phyloP scores from a whole-genome alignment of 176 grass and related monocot species.

The Phragmites australis region DNA sequence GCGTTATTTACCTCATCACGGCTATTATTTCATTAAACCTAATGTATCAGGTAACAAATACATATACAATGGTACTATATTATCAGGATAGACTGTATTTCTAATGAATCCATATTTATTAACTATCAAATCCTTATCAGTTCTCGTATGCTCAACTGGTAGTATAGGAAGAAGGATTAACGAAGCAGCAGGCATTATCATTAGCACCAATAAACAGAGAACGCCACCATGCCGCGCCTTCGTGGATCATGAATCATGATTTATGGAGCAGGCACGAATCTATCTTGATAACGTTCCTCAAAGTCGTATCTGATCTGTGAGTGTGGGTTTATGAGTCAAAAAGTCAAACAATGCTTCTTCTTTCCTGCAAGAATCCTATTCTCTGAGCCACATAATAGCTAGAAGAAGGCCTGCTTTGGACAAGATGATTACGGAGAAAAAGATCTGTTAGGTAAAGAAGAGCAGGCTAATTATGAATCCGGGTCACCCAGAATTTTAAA shows the following conservation, averaged over 20 bases:
- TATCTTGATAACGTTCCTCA: background rate
- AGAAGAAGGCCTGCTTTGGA: conserved; percentile 25
- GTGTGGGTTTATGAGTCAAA: conserved; percentile 5
- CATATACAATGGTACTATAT: too few relatives aligned
- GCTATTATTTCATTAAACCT: too few relatives aligned
- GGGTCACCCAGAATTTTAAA: background rate
- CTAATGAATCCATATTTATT: too few relatives aligned
- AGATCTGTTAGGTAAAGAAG: conserved; percentile 32
- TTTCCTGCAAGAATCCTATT: conserved; percentile 30
- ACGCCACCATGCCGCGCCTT: background rate
- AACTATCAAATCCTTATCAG: too few relatives aligned
- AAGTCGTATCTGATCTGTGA: background rate
- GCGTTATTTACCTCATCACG: too few relatives aligned
- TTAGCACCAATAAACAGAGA: background rate
- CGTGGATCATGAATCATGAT: background rate
- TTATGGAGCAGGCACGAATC: conserved; percentile 14
- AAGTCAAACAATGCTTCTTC: conserved; percentile 14
- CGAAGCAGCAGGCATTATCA: background rate
- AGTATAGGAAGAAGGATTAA: conserved; percentile 17
- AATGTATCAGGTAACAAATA: too few relatives aligned
- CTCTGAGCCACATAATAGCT: background rate
- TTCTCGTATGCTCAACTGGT: background rate
- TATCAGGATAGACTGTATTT: too few relatives aligned
- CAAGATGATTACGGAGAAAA: conserved; percentile 28
- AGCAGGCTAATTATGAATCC: conserved; percentile 10